A percentile compares a stretch with the other conserved stretches of the same genome.
These are phyloP conservation scores for Hericium coralloides DNA, from an alignment of 768 basidiomycete species.

Conservation along the genomic window DNA sequence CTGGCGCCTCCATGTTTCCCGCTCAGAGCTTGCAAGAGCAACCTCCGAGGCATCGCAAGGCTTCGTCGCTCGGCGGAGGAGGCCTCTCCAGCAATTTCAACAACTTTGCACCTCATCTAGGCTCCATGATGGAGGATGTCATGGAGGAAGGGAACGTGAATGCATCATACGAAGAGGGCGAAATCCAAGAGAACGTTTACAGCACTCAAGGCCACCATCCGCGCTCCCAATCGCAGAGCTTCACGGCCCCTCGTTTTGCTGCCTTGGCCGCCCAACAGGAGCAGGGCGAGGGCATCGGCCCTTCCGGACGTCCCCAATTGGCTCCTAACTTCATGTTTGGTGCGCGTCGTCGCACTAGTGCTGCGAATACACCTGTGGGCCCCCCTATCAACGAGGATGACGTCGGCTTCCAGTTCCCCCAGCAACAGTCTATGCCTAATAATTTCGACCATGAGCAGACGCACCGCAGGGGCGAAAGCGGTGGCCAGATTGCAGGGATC, in stretches of 20 bases:
- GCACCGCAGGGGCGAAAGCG: conserved; percentile 51
- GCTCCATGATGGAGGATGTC: conserved; percentile 75
- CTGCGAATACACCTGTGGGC: conserved; percentile 42
- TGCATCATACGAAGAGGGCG: conserved; percentile 62
- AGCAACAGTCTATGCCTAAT: conserved; percentile 33
- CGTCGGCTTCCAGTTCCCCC: conserved; percentile 74
- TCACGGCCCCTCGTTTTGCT: conserved; percentile 84
- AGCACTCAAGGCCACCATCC: conserved; percentile 51
- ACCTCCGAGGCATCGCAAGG: conserved; percentile 69
- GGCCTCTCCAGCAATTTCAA: conserved; percentile 53
- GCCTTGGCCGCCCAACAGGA: conserved; percentile 70
- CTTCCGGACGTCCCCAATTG: conserved; percentile 79
- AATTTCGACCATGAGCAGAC: conserved; percentile 22
- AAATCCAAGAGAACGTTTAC: conserved; percentile 55
- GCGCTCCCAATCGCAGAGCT: conserved; percentile 74
- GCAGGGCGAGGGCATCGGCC: conserved; percentile 43
- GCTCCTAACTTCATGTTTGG: conserved; percentile 93
- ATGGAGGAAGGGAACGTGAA: conserved; percentile 39
- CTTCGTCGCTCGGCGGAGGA: conserved; percentile 59
- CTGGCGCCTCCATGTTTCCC: conserved; percentile 51
- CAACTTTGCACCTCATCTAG: conserved; percentile 71
- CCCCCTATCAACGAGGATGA: conserved; percentile 79
- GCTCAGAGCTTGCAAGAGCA: conserved; percentile 34
- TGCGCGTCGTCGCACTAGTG: conserved; percentile 38
- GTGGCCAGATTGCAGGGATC: conserved; percentile 74